Percentiles rank a stretch among this genome's conserved stretches.
Conservation (phyloP, 2,329 filamentous ascomycete genomes). For the Paraconiothyrium sp. region DNA sequence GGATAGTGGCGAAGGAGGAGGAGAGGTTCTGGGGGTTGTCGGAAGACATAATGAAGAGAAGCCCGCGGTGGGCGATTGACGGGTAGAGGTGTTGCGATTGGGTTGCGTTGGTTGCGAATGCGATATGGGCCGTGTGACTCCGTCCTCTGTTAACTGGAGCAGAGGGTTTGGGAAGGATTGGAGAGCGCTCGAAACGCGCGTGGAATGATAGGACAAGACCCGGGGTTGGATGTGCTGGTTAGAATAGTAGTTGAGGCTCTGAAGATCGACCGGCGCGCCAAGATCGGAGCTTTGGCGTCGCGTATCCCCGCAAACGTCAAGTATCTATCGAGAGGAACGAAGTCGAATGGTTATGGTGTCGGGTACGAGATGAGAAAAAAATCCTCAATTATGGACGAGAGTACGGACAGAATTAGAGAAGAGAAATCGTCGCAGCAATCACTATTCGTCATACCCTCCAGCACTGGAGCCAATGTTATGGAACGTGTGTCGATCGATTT, state of each 20-base stretch:
- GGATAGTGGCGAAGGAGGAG: slow-evolving; percentile 79
- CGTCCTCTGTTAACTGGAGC: neutral
- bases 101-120: neutral
- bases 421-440: too few species aligned
- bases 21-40: slow-evolving; percentile 63
- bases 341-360: neutral
- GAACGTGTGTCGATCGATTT: too few species aligned
- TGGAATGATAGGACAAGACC: slow-evolving; percentile 15
- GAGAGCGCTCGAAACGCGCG: slow-evolving; percentile 2
- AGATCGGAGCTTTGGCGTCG: slow-evolving; percentile 21
- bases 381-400: neutral
- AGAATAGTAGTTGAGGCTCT: slow-evolving; percentile 15
- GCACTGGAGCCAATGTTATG: too few species aligned
- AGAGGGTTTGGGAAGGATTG: neutral
- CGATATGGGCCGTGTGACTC: neutral
- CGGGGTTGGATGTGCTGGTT: slow-evolving; percentile 24
- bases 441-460: too few species aligned
- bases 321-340: neutral
- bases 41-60: slow-evolving; percentile 8
- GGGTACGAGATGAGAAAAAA: neutral
- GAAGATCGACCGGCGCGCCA: slow-evolving; percentile 29
- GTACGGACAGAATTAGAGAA: too few species aligned
- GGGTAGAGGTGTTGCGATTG: too few species aligned
- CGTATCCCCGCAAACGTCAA: neutral
- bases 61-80: too few species aligned